Evolutionary conservation across 2,329 filamentous ascomycete species (phyloP), one percentile per base, ranked within the genome.

Genomic region (Drechslerella stenobrocha): DNA sequence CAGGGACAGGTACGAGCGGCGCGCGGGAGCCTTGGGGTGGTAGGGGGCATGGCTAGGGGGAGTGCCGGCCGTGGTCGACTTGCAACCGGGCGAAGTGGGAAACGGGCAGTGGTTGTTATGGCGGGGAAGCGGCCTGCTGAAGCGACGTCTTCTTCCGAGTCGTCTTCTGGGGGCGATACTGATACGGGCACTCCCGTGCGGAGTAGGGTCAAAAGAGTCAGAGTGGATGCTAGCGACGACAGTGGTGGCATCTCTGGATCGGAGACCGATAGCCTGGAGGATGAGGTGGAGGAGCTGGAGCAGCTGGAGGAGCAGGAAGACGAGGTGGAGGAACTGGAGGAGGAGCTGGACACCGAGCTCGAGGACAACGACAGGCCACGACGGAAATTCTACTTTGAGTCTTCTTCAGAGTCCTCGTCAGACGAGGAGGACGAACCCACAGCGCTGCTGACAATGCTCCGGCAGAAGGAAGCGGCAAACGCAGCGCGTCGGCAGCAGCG

Each of bases 71-170:
- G 50, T 28, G 30, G 32, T 32, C 15, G 46, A 26, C 26, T 28
- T 44, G 24, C 46, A 53, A 22, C 28, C 22, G 22, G 30, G 32
- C 18, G 60, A 58, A 24, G 37, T 47, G 30, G 37, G 15, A n/a
- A 30, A 28, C 20, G 53, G 48, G 5, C 52, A 9, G 44, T 45
- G 26, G 50, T 59, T 51, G 13, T 60, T 34, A 23, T 67, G 5
- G 15, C 63, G 35, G 55, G 55, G 48, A 67, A 67, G 45, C 63
- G 63, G 55, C 42, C 42, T 44, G 57, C 44, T 51, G 63, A 60
- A 9, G 44, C 8, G 3, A 18, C 3, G 8, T 4, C 37, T 5
- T 42, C 37, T n/a, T 20, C n/a, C n/a, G n/a, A n/a, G n/a, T n/a
- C 15, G 15, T 42, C 35, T 46, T 28, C 44, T 50, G 37, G 35